Evolutionary conservation across 2,329 filamentous ascomycete genomes (phyloP), one percentile per base, ranked within the genome.

Genomic region (Pseudogymnoascus sp.): DNA sequence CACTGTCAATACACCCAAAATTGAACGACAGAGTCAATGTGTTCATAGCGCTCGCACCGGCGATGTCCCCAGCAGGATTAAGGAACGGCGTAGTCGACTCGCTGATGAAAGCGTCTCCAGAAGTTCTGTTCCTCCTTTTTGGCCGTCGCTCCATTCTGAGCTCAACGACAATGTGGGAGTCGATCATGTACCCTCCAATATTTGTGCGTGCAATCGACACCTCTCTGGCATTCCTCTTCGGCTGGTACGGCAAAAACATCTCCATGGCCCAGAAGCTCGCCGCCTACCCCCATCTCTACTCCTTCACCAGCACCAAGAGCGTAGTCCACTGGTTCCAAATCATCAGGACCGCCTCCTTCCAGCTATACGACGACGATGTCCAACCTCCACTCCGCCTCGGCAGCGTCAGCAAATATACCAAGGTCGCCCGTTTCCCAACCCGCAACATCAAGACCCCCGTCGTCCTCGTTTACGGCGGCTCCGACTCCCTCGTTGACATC

Each of bases 261-360:
- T 86, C 86, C 7, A 78, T 85, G 0, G 87, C 89, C 63, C 95
- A 99, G 75, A 99, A 99, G 73, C 84, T 99, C 16, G 95, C 95
- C 2, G 92, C 92, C 1, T 99, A 99, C 73, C 89, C 93, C 8
- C 95, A 99, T 77, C 79, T 99, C 0, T 99, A 96, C 78, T 97
- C 93, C 0, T 98, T 93, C 74, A 97, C 93, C 0, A 96, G 91
- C 74, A 96, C 92, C 63, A 99, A 99, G 77, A 93, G 89, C 19
- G 92, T 99, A 7, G 95, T 99, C 0, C 95, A 99, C 74, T 99
- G 95, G 95, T 99, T 99, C 75, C 95, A 99, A 74, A 97, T 99
- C 73, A 99, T 99, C 70, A 89, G 95, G 67, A 97, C 93, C 71
- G 90, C 91, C 70, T 92, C 87, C 26, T 98, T 99, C 75, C 95